Conservation (phyloP, 2,329 filamentous ascomycete genomes). For the Phoma sp. region DNA sequence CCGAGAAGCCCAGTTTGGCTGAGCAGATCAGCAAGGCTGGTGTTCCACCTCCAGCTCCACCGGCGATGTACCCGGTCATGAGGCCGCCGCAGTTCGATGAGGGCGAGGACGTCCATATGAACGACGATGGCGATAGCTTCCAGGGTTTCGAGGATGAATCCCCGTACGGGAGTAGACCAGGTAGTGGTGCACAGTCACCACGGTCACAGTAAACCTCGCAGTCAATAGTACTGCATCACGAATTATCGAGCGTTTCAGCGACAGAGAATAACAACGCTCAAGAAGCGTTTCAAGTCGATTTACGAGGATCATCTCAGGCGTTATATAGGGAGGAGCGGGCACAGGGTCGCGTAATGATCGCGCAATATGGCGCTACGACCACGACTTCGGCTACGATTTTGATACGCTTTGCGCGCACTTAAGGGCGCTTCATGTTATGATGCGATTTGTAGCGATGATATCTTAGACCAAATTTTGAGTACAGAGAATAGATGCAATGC, state of each 20-base stretch:
- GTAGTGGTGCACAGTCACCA: conserved; percentile 32
- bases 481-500: conserved; percentile 15
- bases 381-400: conserved; percentile 17
- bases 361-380: conserved; percentile 20
- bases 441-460: conserved; percentile 20
- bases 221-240: neutral
- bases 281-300: neutral
- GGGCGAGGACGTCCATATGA: conserved; percentile 39
- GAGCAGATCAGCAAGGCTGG: conserved; percentile 49
- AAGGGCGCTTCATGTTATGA: conserved; percentile 4
- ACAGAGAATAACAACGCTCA: neutral
- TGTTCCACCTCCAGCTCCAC: conserved; percentile 43
- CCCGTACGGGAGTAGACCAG: conserved; percentile 33
- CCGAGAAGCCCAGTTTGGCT: conserved; percentile 53
- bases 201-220: conserved; percentile 20
- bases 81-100: conserved; percentile 27
- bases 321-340: conserved; percentile 12
- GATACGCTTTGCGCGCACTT: conserved; percentile 9
- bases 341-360: conserved; percentile 19
- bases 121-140: conserved; percentile 40
- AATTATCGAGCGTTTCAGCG: conserved; percentile 9
- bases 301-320: conserved; percentile 1
- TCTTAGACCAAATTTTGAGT: conserved; percentile 10
- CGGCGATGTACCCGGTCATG: conserved; percentile 33
- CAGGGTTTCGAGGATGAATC: conserved; percentile 40